A percentile compares a stretch with the other conserved stretches of the same genome.
phyloP scores from a whole-genome alignment of 2,329 filamentous ascomycete genomes.

The Tolypocladium nubicola region DNA sequence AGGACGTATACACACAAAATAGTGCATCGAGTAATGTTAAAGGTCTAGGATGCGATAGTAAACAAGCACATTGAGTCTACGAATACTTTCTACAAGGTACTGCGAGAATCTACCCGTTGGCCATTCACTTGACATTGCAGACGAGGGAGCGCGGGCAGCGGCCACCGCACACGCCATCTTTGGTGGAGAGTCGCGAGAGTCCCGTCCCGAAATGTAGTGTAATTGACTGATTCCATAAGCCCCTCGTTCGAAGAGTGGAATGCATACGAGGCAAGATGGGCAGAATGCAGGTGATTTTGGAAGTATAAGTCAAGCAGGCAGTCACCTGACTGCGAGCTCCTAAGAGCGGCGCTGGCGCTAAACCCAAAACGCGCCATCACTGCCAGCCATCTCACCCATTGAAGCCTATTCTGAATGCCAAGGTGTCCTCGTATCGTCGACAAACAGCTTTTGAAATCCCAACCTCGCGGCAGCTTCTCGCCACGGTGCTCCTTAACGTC shows the following conservation, averaged over 20 bases:
- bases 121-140: no score
- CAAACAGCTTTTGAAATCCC: neutral
- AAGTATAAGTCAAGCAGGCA: neutral
- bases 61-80: no score
- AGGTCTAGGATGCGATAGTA: no score
- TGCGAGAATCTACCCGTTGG: no score
- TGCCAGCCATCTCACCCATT: neutral
- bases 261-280: neutral
- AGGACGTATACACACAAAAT: neutral
- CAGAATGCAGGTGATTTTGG: neutral
- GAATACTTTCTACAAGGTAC: no score
- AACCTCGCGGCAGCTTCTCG: neutral
- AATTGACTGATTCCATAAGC: neutral
- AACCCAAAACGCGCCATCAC: slow-evolving; percentile 1
- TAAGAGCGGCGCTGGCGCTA: slow-evolving; percentile 3
- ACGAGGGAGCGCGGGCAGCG: no score
- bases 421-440: slow-evolving; percentile 5
- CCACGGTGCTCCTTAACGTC: neutral
- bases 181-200: neutral
- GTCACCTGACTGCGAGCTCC: neutral
- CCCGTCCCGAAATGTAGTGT: neutral
- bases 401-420: slow-evolving; percentile 3
- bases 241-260: neutral
- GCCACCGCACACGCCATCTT: neutral
- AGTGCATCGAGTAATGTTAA: no score